Base-by-base conservation (phyloP, 257 asterid genomes). In the Coffea eugenioides region DNA sequence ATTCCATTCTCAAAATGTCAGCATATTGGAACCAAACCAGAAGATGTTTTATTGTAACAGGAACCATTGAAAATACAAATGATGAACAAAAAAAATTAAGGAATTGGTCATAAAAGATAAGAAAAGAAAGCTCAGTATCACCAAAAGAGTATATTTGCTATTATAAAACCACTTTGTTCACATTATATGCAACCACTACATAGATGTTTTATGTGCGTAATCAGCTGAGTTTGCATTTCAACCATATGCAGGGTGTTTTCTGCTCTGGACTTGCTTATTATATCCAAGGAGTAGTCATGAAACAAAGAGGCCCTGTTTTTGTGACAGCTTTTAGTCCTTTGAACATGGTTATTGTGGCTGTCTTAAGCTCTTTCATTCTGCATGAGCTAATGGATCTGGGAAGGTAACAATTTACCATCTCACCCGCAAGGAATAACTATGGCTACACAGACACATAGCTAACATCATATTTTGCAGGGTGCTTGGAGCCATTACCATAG, bases 191-290 rank as follows among this genome's bases (percentile, higher is more conserved):
- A 36, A 18, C 54, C 61, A 9, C 12, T 69, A 46, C 69, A 57
- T 16, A 5, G 45, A 45, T 75, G 61, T 27, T 34, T 39, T 59
- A 27, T 68, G 46, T 4, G 16, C 59, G 36, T 61, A 16, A 70
- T 21, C 54, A 49, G 21, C 75, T 65, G 11, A 57, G 27, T 82
- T 82, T 20, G 31, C 31, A 67, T 4, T 73, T 69, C 72, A 64
- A 69, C 36, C 27, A 31, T 34, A 49, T 83, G 79, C 92, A 95
- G 98, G 99, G 99, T 27, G 74, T 95, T 76, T 88, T 92, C 62
- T 93, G 99, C 80, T 92, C 98, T 11, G 99, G 98, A 3, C 87
- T 93, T 41, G 96, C 97, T 34, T 92, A 93, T 80, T 95, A 92
- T 62, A 87, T 95, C 73, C 98, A 93, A 88, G 99, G 99, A 67